Evolutionary conservation across 768 basidiomycete species (phyloP), one percentile per base, ranked within the genome.

Genomic region (Cubamyces sp.): DNA sequence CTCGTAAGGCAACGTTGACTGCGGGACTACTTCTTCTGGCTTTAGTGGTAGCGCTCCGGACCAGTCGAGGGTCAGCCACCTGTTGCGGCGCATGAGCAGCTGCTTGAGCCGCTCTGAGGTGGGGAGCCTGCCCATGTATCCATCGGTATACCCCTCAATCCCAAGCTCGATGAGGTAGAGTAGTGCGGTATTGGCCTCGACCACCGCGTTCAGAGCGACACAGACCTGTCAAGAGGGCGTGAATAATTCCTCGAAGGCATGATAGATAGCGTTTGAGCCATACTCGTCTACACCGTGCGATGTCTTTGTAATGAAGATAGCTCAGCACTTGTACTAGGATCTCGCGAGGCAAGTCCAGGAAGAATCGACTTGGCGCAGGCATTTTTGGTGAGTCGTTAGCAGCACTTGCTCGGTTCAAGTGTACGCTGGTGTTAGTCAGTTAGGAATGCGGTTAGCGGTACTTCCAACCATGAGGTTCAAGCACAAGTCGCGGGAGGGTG

Each of bases 1-100:
- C 60, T 87, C 86, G 66, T 87, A 87, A 3, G 84, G 82, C 49
- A 74, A 74, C 57, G 80, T 79, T 1, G 71, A 65, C 0, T 78
- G 79, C 0, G 75, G 70, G 45, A 79, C 69, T 5, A 74, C 71
- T 0, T 79, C 70, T n/a, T 61, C 66, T 0, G 61, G 58, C 5
- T 56, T 62, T 5, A 62, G 49, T 1, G 61, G 9, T 12, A 51
- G 18, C 9, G 52, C 26, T 1, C 65, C 64, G 5, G 62, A 62
- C 74, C 77, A 76, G 21, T 62, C 64, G 15, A 78, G 65, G 11
- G 66, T 69, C 1, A 65, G 40, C 81, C 82, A 82, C 1, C 77
- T 67, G 0, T 49, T 45, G 1, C 80, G 75, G 0, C 80, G 70
- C 16, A 68, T 64, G 6, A 72, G 73, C 0, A 82, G 71, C 0